phyloP scores from a whole-genome alignment of 768 basidiomycete species.

The Collybiopsis confluens region DNA sequence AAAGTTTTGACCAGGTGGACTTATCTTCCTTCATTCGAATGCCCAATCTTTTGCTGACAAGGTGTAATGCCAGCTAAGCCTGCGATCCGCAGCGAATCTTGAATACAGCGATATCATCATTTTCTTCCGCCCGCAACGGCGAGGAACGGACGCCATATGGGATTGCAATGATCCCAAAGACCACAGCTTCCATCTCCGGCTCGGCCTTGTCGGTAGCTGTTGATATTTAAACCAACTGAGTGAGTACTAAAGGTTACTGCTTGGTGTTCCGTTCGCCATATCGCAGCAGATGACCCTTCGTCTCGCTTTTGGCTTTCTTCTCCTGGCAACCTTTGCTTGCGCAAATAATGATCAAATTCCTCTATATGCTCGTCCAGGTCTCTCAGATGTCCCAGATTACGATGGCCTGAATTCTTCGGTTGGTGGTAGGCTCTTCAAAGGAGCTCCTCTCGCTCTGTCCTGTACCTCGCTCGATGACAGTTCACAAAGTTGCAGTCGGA shows the following conservation, averaged over 20 bases:
- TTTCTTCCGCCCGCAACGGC: slow-evolving; percentile 4
- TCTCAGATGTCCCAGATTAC: neutral
- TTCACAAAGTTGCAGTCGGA: neutral
- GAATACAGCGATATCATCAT: neutral
- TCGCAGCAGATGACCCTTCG: neutral
- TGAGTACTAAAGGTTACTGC: neutral
- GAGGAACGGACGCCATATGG: neutral
- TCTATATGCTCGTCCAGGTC: neutral
- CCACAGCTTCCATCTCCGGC: neutral
- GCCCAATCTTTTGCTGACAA: too few relatives aligned
- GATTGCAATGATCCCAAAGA: neutral
- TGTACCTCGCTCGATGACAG: neutral
- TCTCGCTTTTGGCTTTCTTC: neutral
- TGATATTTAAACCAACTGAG: neutral
- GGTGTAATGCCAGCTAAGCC: neutral
- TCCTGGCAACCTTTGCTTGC: neutral
- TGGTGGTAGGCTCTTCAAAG: slow-evolving; percentile 3
- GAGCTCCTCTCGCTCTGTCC: neutral
- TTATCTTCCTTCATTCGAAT: too few relatives aligned
- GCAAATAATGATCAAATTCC: slow-evolving; percentile 1
- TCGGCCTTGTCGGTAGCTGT: neutral
- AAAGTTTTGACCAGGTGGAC: too few relatives aligned
- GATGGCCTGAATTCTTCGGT: neutral
- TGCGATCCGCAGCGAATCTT: slow-evolving; percentile 4
- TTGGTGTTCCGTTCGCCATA: neutral